These are phyloP conservation scores for Metschnikowia kofuensis DNA, from an alignment of 805 yeast genomes.

Conservation along the genomic window DNA sequence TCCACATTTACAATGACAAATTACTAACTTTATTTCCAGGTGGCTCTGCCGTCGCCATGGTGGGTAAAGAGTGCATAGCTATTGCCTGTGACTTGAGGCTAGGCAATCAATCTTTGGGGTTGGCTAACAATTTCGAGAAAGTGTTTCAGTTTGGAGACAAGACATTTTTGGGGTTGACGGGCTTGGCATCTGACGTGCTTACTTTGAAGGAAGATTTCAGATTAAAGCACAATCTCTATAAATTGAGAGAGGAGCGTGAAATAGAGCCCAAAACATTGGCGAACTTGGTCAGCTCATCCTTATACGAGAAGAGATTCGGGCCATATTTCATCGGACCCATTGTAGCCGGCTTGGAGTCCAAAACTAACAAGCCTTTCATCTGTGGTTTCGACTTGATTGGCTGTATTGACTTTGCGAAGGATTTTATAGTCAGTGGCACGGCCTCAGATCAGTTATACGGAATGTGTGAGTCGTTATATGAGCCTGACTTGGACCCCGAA, in stretches of 20 bases:
- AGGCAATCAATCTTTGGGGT: slow-evolving; percentile 91
- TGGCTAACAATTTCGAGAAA: slow-evolving; percentile 91
- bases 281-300: slow-evolving; percentile 82
- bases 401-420: slow-evolving; percentile 91
- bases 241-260: slow-evolving; percentile 83
- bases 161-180: slow-evolving; percentile 88
- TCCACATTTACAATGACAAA: neutral
- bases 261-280: slow-evolving; percentile 95
- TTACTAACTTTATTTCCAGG: slow-evolving; percentile 43
- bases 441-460: slow-evolving; percentile 97
- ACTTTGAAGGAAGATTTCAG: slow-evolving; percentile 82
- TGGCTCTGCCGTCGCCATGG: slow-evolving; percentile 98
- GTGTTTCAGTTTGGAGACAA: slow-evolving; percentile 77
- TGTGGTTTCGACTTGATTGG: slow-evolving; percentile 97
- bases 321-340: slow-evolving; percentile 97
- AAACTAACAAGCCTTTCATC: slow-evolving; percentile 79
- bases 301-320: slow-evolving; percentile 89
- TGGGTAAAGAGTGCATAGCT: slow-evolving; percentile 97
- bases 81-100: slow-evolving; percentile 93
- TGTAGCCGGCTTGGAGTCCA: slow-evolving; percentile 90
- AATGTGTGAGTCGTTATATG: slow-evolving; percentile 96
- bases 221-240: slow-evolving; percentile 82
- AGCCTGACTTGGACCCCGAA: slow-evolving; percentile 90
- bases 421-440: slow-evolving; percentile 93
- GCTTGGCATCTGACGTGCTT: slow-evolving; percentile 90